Percentiles rank a stretch among this genome's conserved stretches.
These are phyloP conservation scores for Ormosia emarginata DNA, from an alignment of 306 rosid species.

Conservation along the genomic window DNA sequence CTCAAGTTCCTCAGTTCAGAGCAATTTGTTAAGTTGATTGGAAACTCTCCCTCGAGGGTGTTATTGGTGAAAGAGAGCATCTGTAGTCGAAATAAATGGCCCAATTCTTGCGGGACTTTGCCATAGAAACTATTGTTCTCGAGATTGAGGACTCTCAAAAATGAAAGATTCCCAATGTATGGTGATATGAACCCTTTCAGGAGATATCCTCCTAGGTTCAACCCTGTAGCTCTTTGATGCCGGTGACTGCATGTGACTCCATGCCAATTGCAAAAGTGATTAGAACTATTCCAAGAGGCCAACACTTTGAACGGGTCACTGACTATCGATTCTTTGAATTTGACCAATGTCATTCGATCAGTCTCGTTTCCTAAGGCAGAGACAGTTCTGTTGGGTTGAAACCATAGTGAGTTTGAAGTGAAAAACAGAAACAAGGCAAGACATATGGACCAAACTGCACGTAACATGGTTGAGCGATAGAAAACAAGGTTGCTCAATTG, in stretches of 20 bases:
- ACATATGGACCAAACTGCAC: neutral
- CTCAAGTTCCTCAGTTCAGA: neutral
- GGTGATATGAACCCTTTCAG: constrained; percentile 26
- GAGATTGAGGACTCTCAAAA: constrained; percentile 2
- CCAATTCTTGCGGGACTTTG: neutral
- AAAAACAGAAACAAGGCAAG: neutral
- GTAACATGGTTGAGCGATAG: neutral
- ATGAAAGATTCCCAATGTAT: constrained; percentile 19
- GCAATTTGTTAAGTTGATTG: neutral
- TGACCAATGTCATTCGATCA: constrained; percentile 5
- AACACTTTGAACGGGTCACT: neutral
- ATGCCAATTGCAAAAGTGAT: too few species aligned
- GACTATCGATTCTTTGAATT: neutral
- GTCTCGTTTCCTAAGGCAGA: neutral
- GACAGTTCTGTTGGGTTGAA: neutral
- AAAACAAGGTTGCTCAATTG: neutral
- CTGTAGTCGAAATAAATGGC: neutral
- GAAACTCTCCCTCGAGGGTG: constrained; percentile 7
- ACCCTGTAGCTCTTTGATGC: constrained; percentile 3
- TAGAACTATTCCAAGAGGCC: too few species aligned
- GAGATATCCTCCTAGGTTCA: neutral
- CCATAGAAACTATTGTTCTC: neutral
- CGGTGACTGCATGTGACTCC: neutral
- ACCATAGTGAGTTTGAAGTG: neutral
- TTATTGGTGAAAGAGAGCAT: neutral